These are phyloP conservation scores for Chrysopogon serrulatus DNA, from an alignment of 176 grass and related monocot species.

Conservation along the genomic window DNA sequence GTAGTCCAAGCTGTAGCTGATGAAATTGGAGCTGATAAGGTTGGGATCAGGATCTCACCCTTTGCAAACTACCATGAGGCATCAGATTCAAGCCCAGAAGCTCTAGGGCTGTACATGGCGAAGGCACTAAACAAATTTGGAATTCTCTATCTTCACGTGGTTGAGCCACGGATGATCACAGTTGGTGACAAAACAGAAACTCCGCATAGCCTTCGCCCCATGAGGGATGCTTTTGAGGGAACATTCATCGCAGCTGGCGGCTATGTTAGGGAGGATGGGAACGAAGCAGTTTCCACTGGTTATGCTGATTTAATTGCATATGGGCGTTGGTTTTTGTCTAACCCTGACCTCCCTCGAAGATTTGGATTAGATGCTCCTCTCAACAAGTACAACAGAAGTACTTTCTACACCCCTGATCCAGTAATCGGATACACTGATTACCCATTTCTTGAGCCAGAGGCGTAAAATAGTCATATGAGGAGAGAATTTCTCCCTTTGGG, in stretches of 20 bases:
- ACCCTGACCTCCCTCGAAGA: constrained; percentile 61
- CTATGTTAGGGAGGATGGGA: constrained; percentile 55
- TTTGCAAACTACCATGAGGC: constrained; percentile 42
- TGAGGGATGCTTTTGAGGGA: constrained; percentile 60
- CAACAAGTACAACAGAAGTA: constrained; percentile 63
- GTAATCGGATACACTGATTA: constrained; percentile 73
- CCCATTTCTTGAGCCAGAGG: constrained; percentile 44
- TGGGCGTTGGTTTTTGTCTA: constrained; percentile 72
- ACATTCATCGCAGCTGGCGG: constrained; percentile 64
- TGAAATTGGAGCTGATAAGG: constrained; percentile 72
- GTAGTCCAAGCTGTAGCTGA: constrained; percentile 49
- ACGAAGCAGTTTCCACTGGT: constrained; percentile 37
- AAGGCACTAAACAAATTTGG: constrained; percentile 46
- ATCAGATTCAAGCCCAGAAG: constrained; percentile 51
- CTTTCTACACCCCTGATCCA: constrained; percentile 71
- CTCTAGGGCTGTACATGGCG: constrained; percentile 61
- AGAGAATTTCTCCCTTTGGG: neutral
- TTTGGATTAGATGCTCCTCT: constrained; percentile 61
- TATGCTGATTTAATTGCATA: constrained; percentile 73
- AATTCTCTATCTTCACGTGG: constrained; percentile 60
- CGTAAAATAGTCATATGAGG: neutral
- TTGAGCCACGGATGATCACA: constrained; percentile 70
- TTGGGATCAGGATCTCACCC: constrained; percentile 69
- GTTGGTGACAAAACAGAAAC: constrained; percentile 41
- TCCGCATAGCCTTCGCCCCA: constrained; percentile 40